These are phyloP conservation scores for Gossypium gossypioides DNA, from an alignment of 441 rosid genomes.

Conservation along the genomic window DNA sequence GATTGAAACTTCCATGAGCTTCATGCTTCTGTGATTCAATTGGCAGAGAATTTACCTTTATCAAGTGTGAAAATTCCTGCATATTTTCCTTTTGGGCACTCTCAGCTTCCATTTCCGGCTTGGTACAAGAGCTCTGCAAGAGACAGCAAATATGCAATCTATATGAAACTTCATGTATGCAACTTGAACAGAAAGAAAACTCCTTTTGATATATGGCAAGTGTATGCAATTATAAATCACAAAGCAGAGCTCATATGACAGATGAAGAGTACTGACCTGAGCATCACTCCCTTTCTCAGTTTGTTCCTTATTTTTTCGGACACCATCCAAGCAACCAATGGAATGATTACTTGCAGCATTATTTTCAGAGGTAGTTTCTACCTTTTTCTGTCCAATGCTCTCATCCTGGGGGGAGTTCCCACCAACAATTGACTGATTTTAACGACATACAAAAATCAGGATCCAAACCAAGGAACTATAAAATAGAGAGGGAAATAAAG, in stretches of 20 bases:
- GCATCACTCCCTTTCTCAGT: slow-evolving; percentile 56
- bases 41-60: slow-evolving; percentile 16
- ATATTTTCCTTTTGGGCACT: slow-evolving; percentile 30
- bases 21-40: slow-evolving; percentile 28
- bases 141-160: slow-evolving; percentile 27
- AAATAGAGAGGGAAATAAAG: background rate
- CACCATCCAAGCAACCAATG: slow-evolving; percentile 32
- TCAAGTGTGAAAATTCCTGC: slow-evolving; percentile 20
- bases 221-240: background rate
- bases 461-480: background rate
- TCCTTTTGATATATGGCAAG: background rate
- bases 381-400: slow-evolving; percentile 59
- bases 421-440: slow-evolving; percentile 32
- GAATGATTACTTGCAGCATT: slow-evolving; percentile 46
- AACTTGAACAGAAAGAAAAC: slow-evolving; percentile 20
- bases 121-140: slow-evolving; percentile 77
- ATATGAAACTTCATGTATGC: slow-evolving; percentile 22
- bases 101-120: slow-evolving; percentile 62
- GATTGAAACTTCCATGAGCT: slow-evolving; percentile 15
- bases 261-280: slow-evolving; percentile 39
- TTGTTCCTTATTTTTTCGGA: slow-evolving; percentile 29
- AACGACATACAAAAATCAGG: background rate
- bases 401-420: slow-evolving; percentile 44
- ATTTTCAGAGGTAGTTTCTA: slow-evolving; percentile 65
- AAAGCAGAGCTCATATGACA: background rate